Conservation (phyloP, 169 alveolate genomes). For the Plasmodium reichenowi region DNA sequence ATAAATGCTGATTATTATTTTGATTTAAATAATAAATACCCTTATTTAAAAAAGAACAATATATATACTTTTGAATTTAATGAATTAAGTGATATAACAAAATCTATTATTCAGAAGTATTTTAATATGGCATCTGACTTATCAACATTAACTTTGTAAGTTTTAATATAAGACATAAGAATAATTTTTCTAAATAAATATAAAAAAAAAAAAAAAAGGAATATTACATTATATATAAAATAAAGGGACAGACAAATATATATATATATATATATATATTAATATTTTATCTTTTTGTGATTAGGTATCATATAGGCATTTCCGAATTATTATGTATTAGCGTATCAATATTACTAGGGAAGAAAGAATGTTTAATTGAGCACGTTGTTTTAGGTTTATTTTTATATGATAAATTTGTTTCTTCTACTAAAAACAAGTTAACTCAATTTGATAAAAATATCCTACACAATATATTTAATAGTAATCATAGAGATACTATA, state of each 20-base stretch:
- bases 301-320: slow-evolving; percentile 73
- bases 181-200: too few relatives aligned
- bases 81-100: slow-evolving; percentile 44
- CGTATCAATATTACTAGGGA: slow-evolving; percentile 46
- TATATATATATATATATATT: neutral
- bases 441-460: slow-evolving; percentile 65
- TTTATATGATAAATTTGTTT: slow-evolving; percentile 71
- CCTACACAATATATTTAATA: slow-evolving; percentile 25
- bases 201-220: too few relatives aligned
- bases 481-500: neutral
- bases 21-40: slow-evolving; percentile 46
- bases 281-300: neutral
- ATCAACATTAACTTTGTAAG: slow-evolving; percentile 74
- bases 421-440: slow-evolving; percentile 72
- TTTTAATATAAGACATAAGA: neutral
- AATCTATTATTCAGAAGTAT: slow-evolving; percentile 63
- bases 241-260: too few relatives aligned
- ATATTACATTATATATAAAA: too few relatives aligned
- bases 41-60: slow-evolving; percentile 56
- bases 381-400: slow-evolving; percentile 63
- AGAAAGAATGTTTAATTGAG: slow-evolving; percentile 71
- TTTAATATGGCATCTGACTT: slow-evolving; percentile 69
- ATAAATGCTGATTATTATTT: slow-evolving; percentile 19
- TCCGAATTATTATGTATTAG: slow-evolving; percentile 69
- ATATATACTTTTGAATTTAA: slow-evolving; percentile 40